Percentiles rank a stretch among this genome's conserved stretches.
phyloP scores from a whole-genome alignment of 768 basidiomycete genomes.

The Termitomyces sp. region DNA sequence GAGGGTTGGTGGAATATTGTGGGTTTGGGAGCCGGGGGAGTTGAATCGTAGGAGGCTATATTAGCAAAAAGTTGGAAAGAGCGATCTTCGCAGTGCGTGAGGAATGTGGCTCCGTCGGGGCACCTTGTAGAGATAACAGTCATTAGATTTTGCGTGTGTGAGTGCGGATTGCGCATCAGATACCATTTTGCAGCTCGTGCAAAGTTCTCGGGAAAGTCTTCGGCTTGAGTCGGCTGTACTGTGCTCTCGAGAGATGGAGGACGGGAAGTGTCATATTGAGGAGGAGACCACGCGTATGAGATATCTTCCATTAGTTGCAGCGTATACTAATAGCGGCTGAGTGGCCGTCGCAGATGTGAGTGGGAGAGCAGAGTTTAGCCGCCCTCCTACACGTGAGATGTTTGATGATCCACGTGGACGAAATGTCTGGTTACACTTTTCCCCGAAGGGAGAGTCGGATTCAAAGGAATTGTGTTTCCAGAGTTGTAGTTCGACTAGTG shows the following conservation, averaged over 20 bases:
- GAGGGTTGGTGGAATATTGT: slow-evolving; percentile 45
- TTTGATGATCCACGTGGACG: no score
- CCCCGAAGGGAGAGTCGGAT: no score
- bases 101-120: slow-evolving; percentile 62
- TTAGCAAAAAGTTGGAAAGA: slow-evolving; percentile 44
- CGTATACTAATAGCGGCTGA: no score
- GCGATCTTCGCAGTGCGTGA: slow-evolving; percentile 70
- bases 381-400: no score
- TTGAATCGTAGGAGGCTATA: slow-evolving; percentile 2
- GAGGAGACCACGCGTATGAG: slow-evolving; percentile 12
- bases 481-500: no score
- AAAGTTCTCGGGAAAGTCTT: slow-evolving; percentile 37
- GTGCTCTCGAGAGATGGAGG: slow-evolving; percentile 11
- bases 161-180: no score
- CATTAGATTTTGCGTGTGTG: no score
- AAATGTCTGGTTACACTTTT: no score
- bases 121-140: slow-evolving; percentile 39
- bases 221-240: slow-evolving; percentile 16
- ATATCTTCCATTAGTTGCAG: not conserved
- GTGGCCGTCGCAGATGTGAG: no score
- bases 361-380: no score
- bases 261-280: slow-evolving; percentile 18
- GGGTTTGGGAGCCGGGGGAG: slow-evolving; percentile 12
- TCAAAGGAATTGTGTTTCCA: no score
- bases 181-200: slow-evolving; percentile 53